These are phyloP conservation scores for Diutina siamensis DNA, from an alignment of 1,139 yeast species.

Conservation along the genomic window DNA sequence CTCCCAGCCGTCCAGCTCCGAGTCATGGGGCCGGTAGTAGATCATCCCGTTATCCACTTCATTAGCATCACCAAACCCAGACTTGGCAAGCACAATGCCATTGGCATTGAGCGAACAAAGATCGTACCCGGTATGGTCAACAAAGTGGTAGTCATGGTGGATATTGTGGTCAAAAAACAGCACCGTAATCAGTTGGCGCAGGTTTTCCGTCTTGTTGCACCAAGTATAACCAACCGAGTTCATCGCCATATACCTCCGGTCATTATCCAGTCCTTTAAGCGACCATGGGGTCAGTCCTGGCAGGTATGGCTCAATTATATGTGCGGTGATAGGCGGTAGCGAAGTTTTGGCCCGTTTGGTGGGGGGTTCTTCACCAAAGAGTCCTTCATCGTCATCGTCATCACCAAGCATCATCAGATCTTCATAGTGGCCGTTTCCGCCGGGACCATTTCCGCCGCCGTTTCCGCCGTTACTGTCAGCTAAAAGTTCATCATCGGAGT, in stretches of 20 bases:
- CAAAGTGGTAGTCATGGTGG: conserved; percentile 80
- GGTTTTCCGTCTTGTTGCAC: conserved; percentile 37
- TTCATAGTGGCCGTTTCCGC: no score
- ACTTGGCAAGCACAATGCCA: conserved; percentile 54
- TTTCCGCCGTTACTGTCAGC: no score
- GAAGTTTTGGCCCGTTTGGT: neutral
- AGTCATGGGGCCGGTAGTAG: conserved; percentile 34
- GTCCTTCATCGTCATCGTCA: neutral
- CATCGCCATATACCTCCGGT: conserved; percentile 70
- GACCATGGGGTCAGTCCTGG: conserved; percentile 87
- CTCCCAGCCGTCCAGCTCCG: conserved; percentile 36
- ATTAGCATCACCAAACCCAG: conserved; percentile 14
- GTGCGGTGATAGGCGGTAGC: conserved; percentile 6
- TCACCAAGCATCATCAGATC: neutral
- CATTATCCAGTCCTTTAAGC: conserved; percentile 17
- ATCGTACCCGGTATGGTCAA: conserved; percentile 61
- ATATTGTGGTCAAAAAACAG: conserved; percentile 74
- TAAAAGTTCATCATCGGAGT: neutral
- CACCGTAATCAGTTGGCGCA: conserved; percentile 65
- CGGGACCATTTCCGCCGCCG: no score
- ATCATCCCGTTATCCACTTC: conserved; percentile 20
- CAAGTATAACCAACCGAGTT: conserved; percentile 76
- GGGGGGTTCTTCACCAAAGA: neutral
- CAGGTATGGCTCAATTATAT: conserved; percentile 32
- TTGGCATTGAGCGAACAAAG: conserved; percentile 60